Evolutionary conservation across 1,139 yeast species (phyloP).

Genomic region (Lodderomyces beijingensis): DNA sequence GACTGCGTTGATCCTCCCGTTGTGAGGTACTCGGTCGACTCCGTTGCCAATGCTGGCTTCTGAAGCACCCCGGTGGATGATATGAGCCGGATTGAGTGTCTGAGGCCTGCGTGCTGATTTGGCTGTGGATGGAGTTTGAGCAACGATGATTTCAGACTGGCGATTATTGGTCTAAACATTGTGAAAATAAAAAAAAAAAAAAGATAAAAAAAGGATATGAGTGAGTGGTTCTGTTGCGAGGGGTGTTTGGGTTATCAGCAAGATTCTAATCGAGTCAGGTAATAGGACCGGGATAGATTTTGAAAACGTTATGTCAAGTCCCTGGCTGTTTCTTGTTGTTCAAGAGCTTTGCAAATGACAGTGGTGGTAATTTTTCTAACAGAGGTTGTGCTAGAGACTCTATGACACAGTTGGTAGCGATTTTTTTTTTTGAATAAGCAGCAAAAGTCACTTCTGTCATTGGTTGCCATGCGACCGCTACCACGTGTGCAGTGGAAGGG

Average conservation of each 20-base stretch:
- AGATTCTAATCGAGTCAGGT: too few relatives aligned
- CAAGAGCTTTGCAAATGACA: too few relatives aligned
- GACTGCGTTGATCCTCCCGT: slow-evolving; percentile 45
- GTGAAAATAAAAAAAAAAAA: slow-evolving; percentile 1
- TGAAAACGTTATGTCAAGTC: too few relatives aligned
- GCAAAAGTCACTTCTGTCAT: too few relatives aligned
- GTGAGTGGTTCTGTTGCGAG: not conserved
- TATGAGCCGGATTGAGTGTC: slow-evolving; percentile 8
- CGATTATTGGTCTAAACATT: slow-evolving; percentile 13
- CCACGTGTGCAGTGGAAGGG: too few relatives aligned
- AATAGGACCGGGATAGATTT: too few relatives aligned
- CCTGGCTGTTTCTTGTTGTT: too few relatives aligned
- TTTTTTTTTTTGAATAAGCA: too few relatives aligned
- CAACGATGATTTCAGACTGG: slow-evolving; percentile 7
- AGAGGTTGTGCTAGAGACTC: too few relatives aligned
- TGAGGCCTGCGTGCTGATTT: not conserved
- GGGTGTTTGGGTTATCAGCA: not conserved
- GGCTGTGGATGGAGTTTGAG: slow-evolving; percentile 3
- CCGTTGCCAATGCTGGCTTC: slow-evolving; percentile 34
- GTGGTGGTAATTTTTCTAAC: too few relatives aligned
- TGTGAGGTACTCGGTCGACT: slow-evolving; percentile 32
- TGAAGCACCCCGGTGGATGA: slow-evolving; percentile 18
- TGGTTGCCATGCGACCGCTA: too few relatives aligned
- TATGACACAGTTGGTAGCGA: too few relatives aligned
- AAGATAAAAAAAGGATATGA: not conserved